Evolutionary conservation across 2,329 filamentous ascomycete genomes (phyloP).

Genomic region (Thelonectria blattea): DNA sequence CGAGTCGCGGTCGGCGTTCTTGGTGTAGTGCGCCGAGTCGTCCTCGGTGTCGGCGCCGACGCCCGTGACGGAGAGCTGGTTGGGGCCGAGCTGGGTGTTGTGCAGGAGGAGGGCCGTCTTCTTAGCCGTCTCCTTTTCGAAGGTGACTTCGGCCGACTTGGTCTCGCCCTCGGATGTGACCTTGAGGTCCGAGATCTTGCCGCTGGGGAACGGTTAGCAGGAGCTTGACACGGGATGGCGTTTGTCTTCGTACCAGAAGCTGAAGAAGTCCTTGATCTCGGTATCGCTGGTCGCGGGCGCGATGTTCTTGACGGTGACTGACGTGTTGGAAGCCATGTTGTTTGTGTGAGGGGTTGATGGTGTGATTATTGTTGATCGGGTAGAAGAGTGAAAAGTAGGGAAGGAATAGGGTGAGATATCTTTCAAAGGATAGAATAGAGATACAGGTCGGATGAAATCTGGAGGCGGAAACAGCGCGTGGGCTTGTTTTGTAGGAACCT

Average conservation of each 20-base stretch:
- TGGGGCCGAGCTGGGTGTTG: conserved; percentile 90
- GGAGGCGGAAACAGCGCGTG: not conserved
- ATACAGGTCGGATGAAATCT: not conserved
- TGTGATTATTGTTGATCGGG: conserved; percentile 8
- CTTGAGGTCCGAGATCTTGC: conserved; percentile 87
- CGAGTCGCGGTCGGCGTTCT: conserved; percentile 62
- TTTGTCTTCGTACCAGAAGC: conserved; percentile 73
- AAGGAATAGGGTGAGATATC: conserved; percentile 4
- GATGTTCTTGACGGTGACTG: conserved; percentile 91
- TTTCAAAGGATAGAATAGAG: not conserved
- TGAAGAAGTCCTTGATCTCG: conserved; percentile 96
- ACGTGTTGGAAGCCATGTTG: conserved; percentile 64
- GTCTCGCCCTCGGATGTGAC: conserved; percentile 71
- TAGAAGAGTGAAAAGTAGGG: not conserved
- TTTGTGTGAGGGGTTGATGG: conserved; percentile 11
- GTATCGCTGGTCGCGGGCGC: conserved; percentile 80
- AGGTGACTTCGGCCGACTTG: conserved; percentile 90
- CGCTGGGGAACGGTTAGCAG: conserved; percentile 58
- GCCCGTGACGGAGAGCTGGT: conserved; percentile 78
- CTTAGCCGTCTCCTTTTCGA: conserved; percentile 95
- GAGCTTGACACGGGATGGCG: not conserved
- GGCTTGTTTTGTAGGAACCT: conserved; percentile 17
- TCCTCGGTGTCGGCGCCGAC: conserved; percentile 70
- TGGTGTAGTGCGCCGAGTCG: conserved; percentile 61
- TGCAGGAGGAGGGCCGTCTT: conserved; percentile 97